A percentile compares a stretch with the other conserved stretches of the same genome.
Evolutionary conservation across 345 rosid species (phyloP).

Genomic region (Dipteronia sinensis): DNA sequence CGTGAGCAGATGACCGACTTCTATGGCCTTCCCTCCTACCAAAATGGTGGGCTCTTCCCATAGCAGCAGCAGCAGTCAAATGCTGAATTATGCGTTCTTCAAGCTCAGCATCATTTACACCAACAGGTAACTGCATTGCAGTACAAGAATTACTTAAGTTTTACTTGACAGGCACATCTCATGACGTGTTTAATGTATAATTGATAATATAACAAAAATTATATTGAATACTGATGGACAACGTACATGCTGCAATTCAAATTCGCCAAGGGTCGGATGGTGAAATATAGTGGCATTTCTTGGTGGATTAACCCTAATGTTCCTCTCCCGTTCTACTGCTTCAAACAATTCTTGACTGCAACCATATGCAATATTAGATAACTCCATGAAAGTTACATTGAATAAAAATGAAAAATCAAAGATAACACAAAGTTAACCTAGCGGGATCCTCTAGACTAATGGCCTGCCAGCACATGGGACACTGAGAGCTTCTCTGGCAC

Average conservation of each 20-base stretch:
- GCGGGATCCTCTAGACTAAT: conserved; percentile 61
- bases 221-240: conserved; percentile 1
- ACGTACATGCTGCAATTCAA: conserved; percentile 71
- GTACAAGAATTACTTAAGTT: conserved; percentile 1
- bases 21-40: conserved; percentile 64
- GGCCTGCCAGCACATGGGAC: conserved; percentile 83
- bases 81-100: conserved; percentile 82
- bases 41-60: conserved; percentile 54
- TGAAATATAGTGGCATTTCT: conserved; percentile 61
- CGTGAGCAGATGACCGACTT: conserved; percentile 52
- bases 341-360: conserved; percentile 72
- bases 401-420: not conserved
- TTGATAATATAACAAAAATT: not conserved
- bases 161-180: not conserved
- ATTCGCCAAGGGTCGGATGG: conserved; percentile 66
- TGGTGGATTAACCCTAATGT: conserved; percentile 43
- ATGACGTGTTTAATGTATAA: not conserved
- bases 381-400: conserved; percentile 1
- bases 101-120: conserved; percentile 63
- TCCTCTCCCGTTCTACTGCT: conserved; percentile 69
- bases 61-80: conserved; percentile 71
- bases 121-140: conserved; percentile 60
- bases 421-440: conserved; percentile 39
- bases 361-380: conserved; percentile 15
- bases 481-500: conserved; percentile 81